phyloP scores from a whole-genome alignment of 139 green algal species.

The Picochlorum sp. region DNA sequence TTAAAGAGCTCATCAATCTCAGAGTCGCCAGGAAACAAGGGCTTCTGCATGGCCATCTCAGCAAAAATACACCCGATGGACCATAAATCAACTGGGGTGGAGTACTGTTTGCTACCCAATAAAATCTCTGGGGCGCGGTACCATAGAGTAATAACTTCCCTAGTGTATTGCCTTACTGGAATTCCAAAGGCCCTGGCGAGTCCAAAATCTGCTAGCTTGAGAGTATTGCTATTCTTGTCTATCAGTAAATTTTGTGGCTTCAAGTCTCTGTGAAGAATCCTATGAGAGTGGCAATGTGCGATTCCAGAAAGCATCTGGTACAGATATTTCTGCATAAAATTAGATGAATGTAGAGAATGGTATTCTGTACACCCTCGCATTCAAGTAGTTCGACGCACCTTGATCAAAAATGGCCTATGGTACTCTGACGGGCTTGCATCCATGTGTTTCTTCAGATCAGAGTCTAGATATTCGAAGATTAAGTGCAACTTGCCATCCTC shows the following conservation, averaged over 20 bases:
- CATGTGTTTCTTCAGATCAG: conserved; percentile 98
- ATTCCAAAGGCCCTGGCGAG: conserved; percentile 92
- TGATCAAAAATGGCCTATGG: conserved; percentile 60
- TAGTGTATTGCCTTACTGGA: conserved; percentile 90
- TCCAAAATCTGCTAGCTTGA: conserved; percentile 99
- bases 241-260: conserved; percentile 98
- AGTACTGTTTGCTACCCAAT: conserved; percentile 89
- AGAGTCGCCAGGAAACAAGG: conserved; percentile 81
- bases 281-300: conserved; percentile 81
- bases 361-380: conserved; percentile 15
- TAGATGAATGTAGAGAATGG: conserved; percentile 26
- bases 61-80: conserved; percentile 96
- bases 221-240: conserved; percentile 59
- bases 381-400: conserved; percentile 32
- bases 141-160: conserved; percentile 97
- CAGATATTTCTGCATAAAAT: conserved; percentile 59
- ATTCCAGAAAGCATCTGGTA: conserved; percentile 93
- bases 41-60: conserved; percentile 73
- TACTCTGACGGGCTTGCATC: conserved; percentile 48
- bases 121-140: conserved; percentile 96
- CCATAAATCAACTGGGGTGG: conserved; percentile 95
- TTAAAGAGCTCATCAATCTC: conserved; percentile 69
- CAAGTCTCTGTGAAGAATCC: conserved; percentile 91
- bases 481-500: conserved; percentile 79
- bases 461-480: conserved; percentile 97